These are phyloP conservation scores for Paraphoma sp. DNA, from an alignment of 2,329 filamentous ascomycete species.

Conservation along the genomic window DNA sequence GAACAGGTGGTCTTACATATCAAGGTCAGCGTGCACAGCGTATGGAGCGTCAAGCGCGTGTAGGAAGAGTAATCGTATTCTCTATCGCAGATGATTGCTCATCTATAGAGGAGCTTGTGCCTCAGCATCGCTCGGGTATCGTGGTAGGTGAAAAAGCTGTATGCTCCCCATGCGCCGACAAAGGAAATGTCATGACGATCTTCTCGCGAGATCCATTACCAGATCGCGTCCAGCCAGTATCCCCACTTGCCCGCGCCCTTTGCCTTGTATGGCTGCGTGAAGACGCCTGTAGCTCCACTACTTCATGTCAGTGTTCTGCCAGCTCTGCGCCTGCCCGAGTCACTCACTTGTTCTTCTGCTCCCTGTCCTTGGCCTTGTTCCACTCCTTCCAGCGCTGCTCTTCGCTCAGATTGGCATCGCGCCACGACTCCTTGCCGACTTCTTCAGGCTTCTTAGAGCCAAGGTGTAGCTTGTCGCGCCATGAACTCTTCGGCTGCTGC, in stretches of 20 bases:
- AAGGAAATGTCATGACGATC: neutral
- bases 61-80: neutral
- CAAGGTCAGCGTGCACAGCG: conserved; percentile 13
- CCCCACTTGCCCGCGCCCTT: conserved; percentile 21
- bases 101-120: neutral
- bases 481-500: conserved; percentile 1
- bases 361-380: conserved; percentile 32
- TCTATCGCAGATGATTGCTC: neutral
- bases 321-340: neutral
- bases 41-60: conserved; percentile 29
- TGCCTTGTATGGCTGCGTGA: conserved; percentile 18
- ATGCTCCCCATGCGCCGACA: neutral
- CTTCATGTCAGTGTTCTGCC: neutral
- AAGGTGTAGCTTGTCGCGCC: conserved; percentile 14
- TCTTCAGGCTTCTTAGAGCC: conserved; percentile 1
- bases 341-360: conserved; percentile 19
- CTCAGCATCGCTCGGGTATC: neutral
- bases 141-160: neutral
- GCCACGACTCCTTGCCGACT: conserved; percentile 29
- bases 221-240: conserved; percentile 11
- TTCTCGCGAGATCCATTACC: neutral
- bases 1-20: neutral
- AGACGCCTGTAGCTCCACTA: conserved; percentile 19
- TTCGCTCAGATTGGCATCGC: conserved; percentile 27
- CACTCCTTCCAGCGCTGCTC: conserved; percentile 36